Evolutionary conservation across 257 asterid species (phyloP), one percentile per base, ranked within the genome.

Genomic region (Nicotiana sylvestris): DNA sequence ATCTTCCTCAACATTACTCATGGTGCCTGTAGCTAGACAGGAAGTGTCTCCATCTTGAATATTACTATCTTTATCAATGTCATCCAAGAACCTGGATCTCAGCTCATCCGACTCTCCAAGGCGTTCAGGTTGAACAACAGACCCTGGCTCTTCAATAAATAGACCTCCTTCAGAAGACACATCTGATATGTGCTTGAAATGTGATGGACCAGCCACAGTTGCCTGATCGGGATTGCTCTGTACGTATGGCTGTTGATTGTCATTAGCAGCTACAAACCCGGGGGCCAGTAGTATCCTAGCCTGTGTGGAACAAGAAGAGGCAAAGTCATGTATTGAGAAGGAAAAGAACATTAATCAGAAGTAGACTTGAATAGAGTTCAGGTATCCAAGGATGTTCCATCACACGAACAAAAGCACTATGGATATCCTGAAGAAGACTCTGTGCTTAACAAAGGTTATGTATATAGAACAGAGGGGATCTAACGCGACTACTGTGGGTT

Each of bases 271-370:
- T 35, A 85, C 86, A 83, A 87, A 88, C 60, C 91, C 95, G 69
- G 95, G 92, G 25, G 89, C 88, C 37, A 92, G 89, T 77, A 94
- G 97, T 85, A 91, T 94, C 89, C 99, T 96, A 69, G 99, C 99
- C 99, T 96, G 91, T 68, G 69, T 10, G 68, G 51, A 66, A 64
- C 60, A 78, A 82, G 61, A 64, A 3, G 64, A 80, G 51, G 61
- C 32, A 46, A 32, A 49, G 32, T 43, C 76, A 27, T 46, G 15
- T 9, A 0, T 0, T 79, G 49, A 80, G 76, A 64, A 39, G 17
- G 46, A 15, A 74, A 76, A 27, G 15, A 51, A 27, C 64, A 74
- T 74, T 15, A 76, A 76, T 61, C 5, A 25, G 35, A 7, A 51
- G 39, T 0, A 1, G 39, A 49, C 25, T 43, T 6, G 58, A 16